phyloP scores from a whole-genome alignment of 306 rosid genomes.

The Sechiopsis laciniata region DNA sequence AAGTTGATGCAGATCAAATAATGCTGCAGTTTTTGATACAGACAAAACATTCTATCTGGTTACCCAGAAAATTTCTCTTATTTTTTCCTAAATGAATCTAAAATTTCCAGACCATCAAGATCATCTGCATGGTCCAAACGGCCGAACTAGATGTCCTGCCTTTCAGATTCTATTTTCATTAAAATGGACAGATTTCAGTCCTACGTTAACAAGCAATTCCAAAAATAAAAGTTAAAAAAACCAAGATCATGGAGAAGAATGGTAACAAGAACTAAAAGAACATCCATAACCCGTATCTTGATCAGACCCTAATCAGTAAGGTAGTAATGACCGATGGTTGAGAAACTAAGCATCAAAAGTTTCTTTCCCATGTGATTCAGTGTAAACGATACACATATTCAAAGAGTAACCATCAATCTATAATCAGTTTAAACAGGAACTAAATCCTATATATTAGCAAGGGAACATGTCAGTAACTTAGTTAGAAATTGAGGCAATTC shows the following conservation, averaged over 20 bases:
- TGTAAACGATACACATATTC: not conserved
- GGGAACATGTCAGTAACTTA: not conserved
- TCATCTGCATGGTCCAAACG: too few relatives aligned
- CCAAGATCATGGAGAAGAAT: not conserved
- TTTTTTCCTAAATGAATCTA: not conserved
- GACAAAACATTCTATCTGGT: not conserved
- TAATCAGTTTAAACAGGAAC: not conserved
- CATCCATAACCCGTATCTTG: too few relatives aligned
- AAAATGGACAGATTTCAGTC: not conserved
- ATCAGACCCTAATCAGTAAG: too few relatives aligned
- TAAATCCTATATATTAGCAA: not conserved
- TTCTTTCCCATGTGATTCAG: not conserved
- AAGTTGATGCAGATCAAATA: not conserved
- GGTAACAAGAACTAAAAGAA: too few relatives aligned
- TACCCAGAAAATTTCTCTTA: not conserved
- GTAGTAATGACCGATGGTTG: too few relatives aligned
- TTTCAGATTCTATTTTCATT: not conserved
- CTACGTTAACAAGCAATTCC: not conserved
- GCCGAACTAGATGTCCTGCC: too few relatives aligned
- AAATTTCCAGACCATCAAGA: not conserved
- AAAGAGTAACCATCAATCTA: not conserved
- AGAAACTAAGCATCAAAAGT: too few relatives aligned
- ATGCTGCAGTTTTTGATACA: not conserved
- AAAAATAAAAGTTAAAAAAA: not conserved
- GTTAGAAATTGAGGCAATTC: not conserved